A percentile compares a stretch with the other conserved stretches of the same genome.
Evolutionary conservation across 1,139 yeast species (phyloP).

Genomic region (Lodderomyces margitis): DNA sequence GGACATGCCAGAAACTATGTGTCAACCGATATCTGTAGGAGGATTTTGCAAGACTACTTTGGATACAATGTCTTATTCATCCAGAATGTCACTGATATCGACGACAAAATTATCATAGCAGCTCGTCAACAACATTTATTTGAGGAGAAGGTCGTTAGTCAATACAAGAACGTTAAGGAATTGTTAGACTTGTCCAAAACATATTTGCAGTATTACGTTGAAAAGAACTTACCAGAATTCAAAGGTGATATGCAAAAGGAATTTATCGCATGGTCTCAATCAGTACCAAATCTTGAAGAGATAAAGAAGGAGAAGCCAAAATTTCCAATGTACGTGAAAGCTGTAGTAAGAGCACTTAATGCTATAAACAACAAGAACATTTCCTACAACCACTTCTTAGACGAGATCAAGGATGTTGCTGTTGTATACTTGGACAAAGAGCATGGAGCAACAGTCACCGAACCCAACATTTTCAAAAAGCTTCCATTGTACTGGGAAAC

Average conservation of each 20-base stretch:
- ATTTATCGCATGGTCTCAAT: slow-evolving; percentile 52
- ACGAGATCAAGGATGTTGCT: slow-evolving; percentile 63
- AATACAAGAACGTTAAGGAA: slow-evolving; percentile 30
- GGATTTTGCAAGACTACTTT: slow-evolving; percentile 85
- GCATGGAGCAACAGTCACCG: slow-evolving; percentile 74
- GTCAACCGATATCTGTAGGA: slow-evolving; percentile 86
- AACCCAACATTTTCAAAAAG: slow-evolving; percentile 77
- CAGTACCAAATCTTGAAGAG: slow-evolving; percentile 44
- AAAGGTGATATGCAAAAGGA: slow-evolving; percentile 26
- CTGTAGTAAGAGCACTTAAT: slow-evolving; percentile 54
- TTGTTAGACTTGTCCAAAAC: slow-evolving; percentile 38
- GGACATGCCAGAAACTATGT: slow-evolving; percentile 99
- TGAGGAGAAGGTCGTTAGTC: slow-evolving; percentile 48
- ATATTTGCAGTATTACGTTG: slow-evolving; percentile 50
- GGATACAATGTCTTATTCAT: slow-evolving; percentile 84
- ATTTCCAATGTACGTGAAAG: slow-evolving; percentile 77
- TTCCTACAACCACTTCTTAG: slow-evolving; percentile 40
- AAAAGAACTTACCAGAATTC: slow-evolving; percentile 55
- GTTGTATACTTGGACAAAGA: slow-evolving; percentile 71
- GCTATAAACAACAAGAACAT: slow-evolving; percentile 32
- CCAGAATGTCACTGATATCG: slow-evolving; percentile 96
- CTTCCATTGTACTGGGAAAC: slow-evolving; percentile 90
- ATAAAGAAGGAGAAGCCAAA: slow-evolving; percentile 66
- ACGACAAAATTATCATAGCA: slow-evolving; percentile 91
- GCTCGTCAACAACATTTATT: slow-evolving; percentile 88